Evolutionary conservation across 176 grass and related monocot species (phyloP).

Genomic region (Ensete ventricosum): DNA sequence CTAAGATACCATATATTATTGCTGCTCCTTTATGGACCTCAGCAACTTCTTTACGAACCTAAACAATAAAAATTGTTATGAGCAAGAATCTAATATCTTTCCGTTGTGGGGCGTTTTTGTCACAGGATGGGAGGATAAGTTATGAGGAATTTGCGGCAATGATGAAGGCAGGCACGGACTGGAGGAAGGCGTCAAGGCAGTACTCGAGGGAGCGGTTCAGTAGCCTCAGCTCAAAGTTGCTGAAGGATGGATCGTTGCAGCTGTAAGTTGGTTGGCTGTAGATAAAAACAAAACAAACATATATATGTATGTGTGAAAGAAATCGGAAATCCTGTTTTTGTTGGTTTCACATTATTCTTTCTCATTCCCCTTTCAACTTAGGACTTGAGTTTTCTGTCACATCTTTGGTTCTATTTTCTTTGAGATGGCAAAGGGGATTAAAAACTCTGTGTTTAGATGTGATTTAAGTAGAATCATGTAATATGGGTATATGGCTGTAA

Average conservation of each 20-base stretch:
- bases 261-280: background rate
- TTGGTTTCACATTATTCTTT: too few relatives aligned
- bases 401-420: too few relatives aligned
- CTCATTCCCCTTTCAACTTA: too few relatives aligned
- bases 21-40: too few relatives aligned
- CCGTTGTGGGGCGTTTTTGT: background rate
- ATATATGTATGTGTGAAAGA: too few relatives aligned
- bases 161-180: slow-evolving; percentile 5
- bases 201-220: slow-evolving; percentile 3
- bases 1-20: too few relatives aligned
- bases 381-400: too few relatives aligned
- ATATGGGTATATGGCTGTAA: too few relatives aligned
- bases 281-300: background rate
- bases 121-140: slow-evolving; percentile 1
- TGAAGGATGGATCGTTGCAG: slow-evolving; percentile 1
- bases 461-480: too few relatives aligned
- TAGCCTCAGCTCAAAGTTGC: background rate
- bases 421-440: too few relatives aligned
- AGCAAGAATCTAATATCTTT: background rate
- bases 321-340: too few relatives aligned
- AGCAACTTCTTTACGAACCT: background rate
- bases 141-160: background rate
- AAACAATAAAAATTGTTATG: background rate
- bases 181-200: slow-evolving; percentile 4
- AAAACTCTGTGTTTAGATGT: too few relatives aligned